Percentiles rank a stretch among this genome's conserved stretches.
Conservation (phyloP, 1,139 yeast genomes). For the Blastobotrys illinoisensis region DNA sequence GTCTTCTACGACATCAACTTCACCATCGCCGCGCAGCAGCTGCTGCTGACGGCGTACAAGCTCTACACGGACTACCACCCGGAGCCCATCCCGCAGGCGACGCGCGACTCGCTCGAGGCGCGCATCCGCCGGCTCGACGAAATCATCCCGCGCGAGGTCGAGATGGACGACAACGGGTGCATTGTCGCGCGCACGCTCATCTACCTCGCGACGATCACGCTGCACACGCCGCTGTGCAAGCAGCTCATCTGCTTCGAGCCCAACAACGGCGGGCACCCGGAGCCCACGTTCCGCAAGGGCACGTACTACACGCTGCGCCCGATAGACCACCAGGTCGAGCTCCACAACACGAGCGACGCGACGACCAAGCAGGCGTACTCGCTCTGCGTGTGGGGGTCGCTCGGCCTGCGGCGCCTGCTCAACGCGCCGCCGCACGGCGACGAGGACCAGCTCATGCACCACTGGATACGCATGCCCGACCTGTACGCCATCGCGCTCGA, state of each 20-base stretch:
- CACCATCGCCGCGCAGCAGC: slow-evolving; percentile 5
- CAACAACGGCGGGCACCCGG: not conserved
- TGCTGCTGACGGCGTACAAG: slow-evolving; percentile 2
- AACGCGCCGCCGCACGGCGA: not conserved
- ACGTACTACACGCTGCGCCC: not conserved
- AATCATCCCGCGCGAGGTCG: not conserved
- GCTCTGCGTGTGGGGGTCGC: not conserved
- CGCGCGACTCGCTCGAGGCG: not conserved
- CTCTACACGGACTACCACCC: not conserved
- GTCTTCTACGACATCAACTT: slow-evolving; percentile 8
- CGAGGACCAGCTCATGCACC: not conserved
- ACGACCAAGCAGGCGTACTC: not conserved
- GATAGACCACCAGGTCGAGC: not conserved
- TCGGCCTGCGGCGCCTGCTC: not conserved
- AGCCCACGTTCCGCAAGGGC: not conserved
- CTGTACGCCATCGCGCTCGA: not conserved
- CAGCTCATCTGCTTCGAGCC: not conserved
- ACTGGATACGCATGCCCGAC: not conserved
- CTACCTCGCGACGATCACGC: not conserved
- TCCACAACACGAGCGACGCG: not conserved
- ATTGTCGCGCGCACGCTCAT: not conserved
- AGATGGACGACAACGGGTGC: not conserved
- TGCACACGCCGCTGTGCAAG: not conserved
- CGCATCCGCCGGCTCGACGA: not conserved
- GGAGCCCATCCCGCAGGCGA: slow-evolving; percentile 2